These are phyloP conservation scores for Fusarium udum DNA, from an alignment of 2,329 filamentous ascomycete species.

Conservation along the genomic window DNA sequence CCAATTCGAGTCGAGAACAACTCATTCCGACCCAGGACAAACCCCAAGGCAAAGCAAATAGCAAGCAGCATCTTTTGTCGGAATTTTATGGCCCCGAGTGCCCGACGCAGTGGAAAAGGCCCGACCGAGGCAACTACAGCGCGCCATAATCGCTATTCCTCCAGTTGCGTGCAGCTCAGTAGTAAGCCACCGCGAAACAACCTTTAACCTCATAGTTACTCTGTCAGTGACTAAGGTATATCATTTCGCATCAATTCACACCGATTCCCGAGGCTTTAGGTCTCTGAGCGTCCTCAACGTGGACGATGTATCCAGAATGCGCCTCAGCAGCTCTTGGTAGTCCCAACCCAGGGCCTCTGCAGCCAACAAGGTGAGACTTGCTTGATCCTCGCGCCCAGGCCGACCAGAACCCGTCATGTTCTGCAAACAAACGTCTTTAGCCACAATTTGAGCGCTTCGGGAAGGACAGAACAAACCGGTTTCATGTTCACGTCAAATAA, in stretches of 20 bases:
- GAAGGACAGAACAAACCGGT: slow-evolving; percentile 49
- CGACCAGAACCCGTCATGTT: slow-evolving; percentile 33
- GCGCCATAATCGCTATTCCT: not conserved
- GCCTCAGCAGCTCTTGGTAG: slow-evolving; percentile 16
- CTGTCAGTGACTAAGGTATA: not conserved
- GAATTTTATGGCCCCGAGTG: slow-evolving; percentile 34
- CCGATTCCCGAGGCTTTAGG: not conserved
- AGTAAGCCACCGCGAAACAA: slow-evolving; percentile 17
- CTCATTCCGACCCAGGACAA: slow-evolving; percentile 28
- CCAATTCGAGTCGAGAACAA: slow-evolving; percentile 37
- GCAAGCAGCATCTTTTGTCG: slow-evolving; percentile 30
- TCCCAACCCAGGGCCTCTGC: slow-evolving; percentile 26
- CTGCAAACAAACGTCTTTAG: slow-evolving; percentile 20
- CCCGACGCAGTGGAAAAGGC: slow-evolving; percentile 27
- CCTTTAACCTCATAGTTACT: not conserved
- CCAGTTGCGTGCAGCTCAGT: not conserved
- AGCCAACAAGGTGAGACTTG: slow-evolving; percentile 30
- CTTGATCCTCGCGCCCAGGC: slow-evolving; percentile 29
- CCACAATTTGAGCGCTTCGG: not conserved
- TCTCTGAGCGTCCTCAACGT: slow-evolving; percentile 12
- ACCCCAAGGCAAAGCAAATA: slow-evolving; percentile 19
- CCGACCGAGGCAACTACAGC: slow-evolving; percentile 13
- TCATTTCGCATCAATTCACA: not conserved
- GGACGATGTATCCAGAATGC: slow-evolving; percentile 20
- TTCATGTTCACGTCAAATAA: slow-evolving; percentile 64